phyloP scores from a whole-genome alignment of 345 rosid species.

The Populus ilicifolia region DNA sequence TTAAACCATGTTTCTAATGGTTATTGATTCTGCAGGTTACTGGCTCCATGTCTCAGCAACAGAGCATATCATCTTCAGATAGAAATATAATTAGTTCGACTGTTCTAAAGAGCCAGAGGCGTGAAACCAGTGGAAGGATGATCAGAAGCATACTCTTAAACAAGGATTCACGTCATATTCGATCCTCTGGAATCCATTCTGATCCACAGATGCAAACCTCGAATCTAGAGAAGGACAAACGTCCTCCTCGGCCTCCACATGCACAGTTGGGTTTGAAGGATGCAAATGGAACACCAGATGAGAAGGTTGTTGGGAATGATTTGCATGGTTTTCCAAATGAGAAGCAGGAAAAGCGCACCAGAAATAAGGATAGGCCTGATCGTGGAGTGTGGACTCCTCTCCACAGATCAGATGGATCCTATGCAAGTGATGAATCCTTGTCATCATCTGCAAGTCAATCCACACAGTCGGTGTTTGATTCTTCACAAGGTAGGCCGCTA shows the following conservation, averaged over 20 bases:
- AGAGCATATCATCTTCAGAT: conserved; percentile 28
- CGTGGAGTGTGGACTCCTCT: conserved; percentile 71
- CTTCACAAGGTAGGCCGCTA: conserved; percentile 23
- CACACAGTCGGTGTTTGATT: conserved; percentile 17
- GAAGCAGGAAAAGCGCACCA: conserved; percentile 47
- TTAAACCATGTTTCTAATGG: background rate
- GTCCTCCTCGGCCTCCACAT: conserved; percentile 42
- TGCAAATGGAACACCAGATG: conserved; percentile 39
- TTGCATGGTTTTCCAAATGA: conserved; percentile 31
- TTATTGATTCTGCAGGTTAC: conserved; percentile 24
- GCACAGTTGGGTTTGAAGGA: conserved; percentile 39
- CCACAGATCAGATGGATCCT: conserved; percentile 53
- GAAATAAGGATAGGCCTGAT: conserved; percentile 73
- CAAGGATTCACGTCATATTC: conserved; percentile 47
- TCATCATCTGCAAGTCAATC: conserved; percentile 28
- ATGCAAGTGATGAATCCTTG: conserved; percentile 46
- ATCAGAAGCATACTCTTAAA: conserved; percentile 46
- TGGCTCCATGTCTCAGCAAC: conserved; percentile 26
- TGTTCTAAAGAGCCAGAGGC: conserved; percentile 40
- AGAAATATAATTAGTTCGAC: conserved; percentile 31
- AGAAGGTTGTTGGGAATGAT: conserved; percentile 44
- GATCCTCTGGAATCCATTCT: conserved; percentile 30
- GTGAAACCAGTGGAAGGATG: conserved; percentile 40
- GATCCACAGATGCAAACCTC: conserved; percentile 42
- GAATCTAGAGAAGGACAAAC: conserved; percentile 42